phyloP scores from a whole-genome alignment of 2,329 filamentous ascomycete species.

The Ceratocystis papillata region DNA sequence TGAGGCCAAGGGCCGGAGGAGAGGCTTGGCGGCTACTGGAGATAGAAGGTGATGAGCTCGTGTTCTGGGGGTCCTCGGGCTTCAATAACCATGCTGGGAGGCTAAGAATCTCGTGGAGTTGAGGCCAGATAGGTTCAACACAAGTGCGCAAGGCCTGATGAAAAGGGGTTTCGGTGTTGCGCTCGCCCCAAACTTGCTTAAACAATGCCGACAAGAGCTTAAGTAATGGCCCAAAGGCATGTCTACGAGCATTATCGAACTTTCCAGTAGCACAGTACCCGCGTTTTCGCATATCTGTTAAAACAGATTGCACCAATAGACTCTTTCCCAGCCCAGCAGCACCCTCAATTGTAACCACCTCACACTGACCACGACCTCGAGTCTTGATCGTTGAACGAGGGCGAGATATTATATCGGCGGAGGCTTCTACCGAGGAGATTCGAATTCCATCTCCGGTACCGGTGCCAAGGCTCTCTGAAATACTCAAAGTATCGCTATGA shows the following conservation, averaged over 20 bases:
- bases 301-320: slow-evolving; percentile 51
- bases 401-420: slow-evolving; percentile 33
- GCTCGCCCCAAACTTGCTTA: slow-evolving; percentile 56
- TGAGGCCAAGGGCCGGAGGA: slow-evolving; percentile 22
- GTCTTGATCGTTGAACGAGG: slow-evolving; percentile 49
- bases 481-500: slow-evolving; percentile 39
- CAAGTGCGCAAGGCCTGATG: slow-evolving; percentile 52
- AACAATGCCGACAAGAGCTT: slow-evolving; percentile 56
- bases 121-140: slow-evolving; percentile 53
- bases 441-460: slow-evolving; percentile 29
- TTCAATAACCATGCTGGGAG: slow-evolving; percentile 60
- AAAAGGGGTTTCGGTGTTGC: slow-evolving; percentile 53
- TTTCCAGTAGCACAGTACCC: slow-evolving; percentile 58
- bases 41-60: slow-evolving; percentile 27
- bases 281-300: slow-evolving; percentile 48
- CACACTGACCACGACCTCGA: slow-evolving; percentile 50
- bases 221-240: slow-evolving; percentile 52
- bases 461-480: slow-evolving; percentile 35
- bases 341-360: slow-evolving; percentile 51
- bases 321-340: slow-evolving; percentile 55
- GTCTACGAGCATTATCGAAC: slow-evolving; percentile 51
- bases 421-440: slow-evolving; percentile 17
- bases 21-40: slow-evolving; percentile 21
- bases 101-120: slow-evolving; percentile 50
- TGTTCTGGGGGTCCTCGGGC: slow-evolving; percentile 28